Percentiles rank a stretch among this genome's conserved stretches.
Conservation (phyloP, 805 yeast species). For the Saccharomycopsis olivae region DNA sequence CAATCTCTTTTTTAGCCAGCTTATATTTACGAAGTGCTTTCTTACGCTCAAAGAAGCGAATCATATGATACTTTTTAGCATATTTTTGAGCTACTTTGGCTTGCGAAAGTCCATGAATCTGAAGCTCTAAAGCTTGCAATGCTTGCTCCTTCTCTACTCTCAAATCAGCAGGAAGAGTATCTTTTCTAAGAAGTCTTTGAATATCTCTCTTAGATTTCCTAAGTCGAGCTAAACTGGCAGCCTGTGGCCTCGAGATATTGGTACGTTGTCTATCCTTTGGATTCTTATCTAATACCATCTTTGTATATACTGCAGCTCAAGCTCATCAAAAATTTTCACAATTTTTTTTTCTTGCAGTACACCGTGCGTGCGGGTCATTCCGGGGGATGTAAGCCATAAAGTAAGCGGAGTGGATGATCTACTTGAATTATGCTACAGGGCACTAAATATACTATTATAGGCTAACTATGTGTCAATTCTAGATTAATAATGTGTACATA, state of each 20-base stretch:
- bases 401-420: background rate
- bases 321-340: background rate
- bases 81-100: slow-evolving; percentile 37
- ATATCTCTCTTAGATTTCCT: slow-evolving; percentile 83
- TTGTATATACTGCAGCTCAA: background rate
- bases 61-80: slow-evolving; percentile 81
- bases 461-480: too few species aligned
- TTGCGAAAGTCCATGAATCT: slow-evolving; percentile 39
- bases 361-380: background rate
- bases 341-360: background rate
- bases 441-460: too few species aligned
- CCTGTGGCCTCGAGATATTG: too few species aligned
- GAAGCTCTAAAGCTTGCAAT: slow-evolving; percentile 49
- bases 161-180: slow-evolving; percentile 50
- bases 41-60: slow-evolving; percentile 81
- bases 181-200: slow-evolving; percentile 50
- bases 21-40: slow-evolving; percentile 70
- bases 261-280: too few species aligned
- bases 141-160: slow-evolving; percentile 68
- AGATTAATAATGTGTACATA: too few species aligned
- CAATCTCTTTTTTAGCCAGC: slow-evolving; percentile 27
- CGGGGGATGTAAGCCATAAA: background rate
- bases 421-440: too few species aligned
- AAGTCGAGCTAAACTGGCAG: slow-evolving; percentile 36
- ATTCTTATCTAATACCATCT: background rate